Evolutionary conservation across 345 rosid species (phyloP).

Genomic region (Salix exigua): DNA sequence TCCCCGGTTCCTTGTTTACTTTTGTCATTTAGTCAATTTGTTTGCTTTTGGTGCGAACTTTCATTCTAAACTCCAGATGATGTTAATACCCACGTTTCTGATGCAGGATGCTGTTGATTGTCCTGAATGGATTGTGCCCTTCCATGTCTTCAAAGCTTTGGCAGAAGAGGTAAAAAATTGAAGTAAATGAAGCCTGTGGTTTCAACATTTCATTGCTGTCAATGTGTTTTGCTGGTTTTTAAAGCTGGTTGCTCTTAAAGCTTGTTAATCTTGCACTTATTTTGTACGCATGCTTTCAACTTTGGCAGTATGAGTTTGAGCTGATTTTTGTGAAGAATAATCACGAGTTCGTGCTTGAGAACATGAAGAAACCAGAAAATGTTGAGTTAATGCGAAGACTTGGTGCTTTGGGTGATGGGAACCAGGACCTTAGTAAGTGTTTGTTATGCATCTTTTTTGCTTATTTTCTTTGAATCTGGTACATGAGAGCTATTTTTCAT

Average conservation of each 20-base stretch:
- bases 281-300: not conserved
- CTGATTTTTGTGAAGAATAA: constrained; percentile 87
- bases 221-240: not conserved
- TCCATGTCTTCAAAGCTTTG: constrained; percentile 76
- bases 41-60: not conserved
- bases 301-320: constrained; percentile 77
- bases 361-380: constrained; percentile 67
- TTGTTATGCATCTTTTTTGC: not conserved
- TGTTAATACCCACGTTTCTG: not conserved
- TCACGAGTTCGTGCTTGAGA: constrained; percentile 84
- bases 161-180: constrained; percentile 75
- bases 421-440: constrained; percentile 76
- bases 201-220: not conserved
- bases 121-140: constrained; percentile 98
- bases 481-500: not conserved
- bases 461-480: not conserved
- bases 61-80: not conserved
- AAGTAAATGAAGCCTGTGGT: constrained; percentile 1
- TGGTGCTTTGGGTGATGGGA: constrained; percentile 95
- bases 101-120: constrained; percentile 95
- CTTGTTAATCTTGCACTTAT: not conserved
- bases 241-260: not conserved
- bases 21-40: not conserved
- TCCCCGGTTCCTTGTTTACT: not conserved
- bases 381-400: constrained; percentile 84